These are phyloP conservation scores for Malania oleifera DNA, from an alignment of 164 flowering plant species.

Conservation along the genomic window DNA sequence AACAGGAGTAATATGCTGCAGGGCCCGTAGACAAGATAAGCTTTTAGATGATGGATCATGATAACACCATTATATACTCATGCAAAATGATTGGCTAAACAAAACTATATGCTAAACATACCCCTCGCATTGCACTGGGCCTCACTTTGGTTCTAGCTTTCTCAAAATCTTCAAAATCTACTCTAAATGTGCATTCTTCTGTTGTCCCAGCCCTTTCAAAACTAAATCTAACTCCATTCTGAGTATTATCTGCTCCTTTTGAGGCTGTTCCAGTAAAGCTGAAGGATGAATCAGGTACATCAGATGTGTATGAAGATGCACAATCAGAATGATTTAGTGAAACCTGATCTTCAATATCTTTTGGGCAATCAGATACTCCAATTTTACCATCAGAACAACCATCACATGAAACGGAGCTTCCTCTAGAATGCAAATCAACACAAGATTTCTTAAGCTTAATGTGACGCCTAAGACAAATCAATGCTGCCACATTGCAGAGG, in stretches of 20 bases:
- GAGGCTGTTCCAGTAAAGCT: conserved; percentile 1
- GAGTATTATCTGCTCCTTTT: conserved; percentile 5
- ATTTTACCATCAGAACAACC: conserved; percentile 18
- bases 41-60: neutral
- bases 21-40: neutral
- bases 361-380: conserved; percentile 14
- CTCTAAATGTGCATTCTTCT: conserved; percentile 27
- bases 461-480: conserved; percentile 57
- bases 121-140: conserved; percentile 99
- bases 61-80: neutral
- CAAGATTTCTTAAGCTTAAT: conserved; percentile 20
- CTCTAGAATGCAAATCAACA: conserved; percentile 8
- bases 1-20: neutral
- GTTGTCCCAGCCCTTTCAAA: conserved; percentile 9
- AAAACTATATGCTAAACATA: conserved; percentile 22
- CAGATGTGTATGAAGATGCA: conserved; percentile 24
- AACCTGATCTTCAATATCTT: conserved; percentile 2
- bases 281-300: conserved; percentile 20
- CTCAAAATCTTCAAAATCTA: conserved; percentile 73
- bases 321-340: conserved; percentile 23
- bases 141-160: conserved; percentile 81
- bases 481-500: conserved; percentile 82
- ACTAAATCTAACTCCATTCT: conserved; percentile 7
- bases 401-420: conserved; percentile 8
- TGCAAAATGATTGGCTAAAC: neutral